Evolutionary conservation across 106 monocot species (phyloP).

Genomic region (Dioscorea dumetorum): DNA sequence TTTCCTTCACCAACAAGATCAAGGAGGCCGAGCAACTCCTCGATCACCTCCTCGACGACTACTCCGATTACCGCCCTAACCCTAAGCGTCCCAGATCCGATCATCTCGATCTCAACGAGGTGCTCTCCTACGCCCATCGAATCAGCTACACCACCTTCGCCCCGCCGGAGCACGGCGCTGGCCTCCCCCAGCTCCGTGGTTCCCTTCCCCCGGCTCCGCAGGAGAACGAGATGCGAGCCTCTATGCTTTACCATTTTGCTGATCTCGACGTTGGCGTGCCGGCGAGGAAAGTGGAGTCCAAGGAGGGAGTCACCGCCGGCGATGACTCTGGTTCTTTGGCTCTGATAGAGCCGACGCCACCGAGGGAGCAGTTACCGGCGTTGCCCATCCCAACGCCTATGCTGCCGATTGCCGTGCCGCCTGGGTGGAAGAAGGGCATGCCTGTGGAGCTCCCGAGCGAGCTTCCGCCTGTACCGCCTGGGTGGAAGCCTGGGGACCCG

Average conservation of each 20-base stretch:
- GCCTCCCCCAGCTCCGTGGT: slow-evolving; percentile 71
- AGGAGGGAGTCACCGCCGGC: slow-evolving; percentile 23
- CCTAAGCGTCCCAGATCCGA: slow-evolving; percentile 15
- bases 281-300: slow-evolving; percentile 35
- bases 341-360: slow-evolving; percentile 62
- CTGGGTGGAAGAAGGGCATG: slow-evolving; percentile 68
- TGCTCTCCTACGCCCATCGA: slow-evolving; percentile 75
- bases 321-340: slow-evolving; percentile 9
- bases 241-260: slow-evolving; percentile 72
- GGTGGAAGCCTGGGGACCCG: slow-evolving; percentile 96
- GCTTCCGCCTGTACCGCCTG: slow-evolving; percentile 62
- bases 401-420: slow-evolving; percentile 53
- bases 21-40: slow-evolving; percentile 58
- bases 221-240: slow-evolving; percentile 96
- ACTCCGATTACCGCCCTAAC: slow-evolving; percentile 47
- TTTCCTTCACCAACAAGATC: slow-evolving; percentile 59
- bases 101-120: slow-evolving; percentile 41
- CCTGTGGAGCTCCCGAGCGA: slow-evolving; percentile 62
- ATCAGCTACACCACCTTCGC: slow-evolving; percentile 99
- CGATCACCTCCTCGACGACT: slow-evolving; percentile 71
- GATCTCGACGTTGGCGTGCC: slow-evolving; percentile 72
- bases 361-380: slow-evolving; percentile 29
- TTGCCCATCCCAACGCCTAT: slow-evolving; percentile 13
- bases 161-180: slow-evolving; percentile 85
- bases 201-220: slow-evolving; percentile 92